Percentiles rank a stretch among this genome's conserved stretches.
These are phyloP conservation scores for Cornus suecica DNA, from an alignment of 148 eudicot species.

Conservation along the genomic window DNA sequence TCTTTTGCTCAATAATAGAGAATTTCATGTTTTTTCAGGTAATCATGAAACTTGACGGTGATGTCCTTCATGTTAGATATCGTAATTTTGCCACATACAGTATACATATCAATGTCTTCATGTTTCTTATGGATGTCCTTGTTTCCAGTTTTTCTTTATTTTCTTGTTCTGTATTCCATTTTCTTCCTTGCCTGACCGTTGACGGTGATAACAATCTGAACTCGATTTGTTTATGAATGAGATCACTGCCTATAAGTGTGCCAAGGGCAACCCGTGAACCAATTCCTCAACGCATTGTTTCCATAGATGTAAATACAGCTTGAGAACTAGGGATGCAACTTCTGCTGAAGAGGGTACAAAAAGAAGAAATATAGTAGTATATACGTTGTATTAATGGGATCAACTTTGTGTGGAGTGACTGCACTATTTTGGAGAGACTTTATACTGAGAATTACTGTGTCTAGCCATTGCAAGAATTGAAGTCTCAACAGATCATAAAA, in stretches of 20 bases:
- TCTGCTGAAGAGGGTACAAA: neutral
- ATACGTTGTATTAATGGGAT: neutral
- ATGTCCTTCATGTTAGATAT: no score
- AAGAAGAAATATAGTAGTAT: neutral
- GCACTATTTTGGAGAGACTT: neutral
- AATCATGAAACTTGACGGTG: no score
- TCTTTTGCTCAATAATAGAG: slow-evolving; percentile 3
- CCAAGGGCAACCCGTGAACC: neutral
- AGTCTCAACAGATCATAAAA: no score
- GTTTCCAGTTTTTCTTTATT: neutral
- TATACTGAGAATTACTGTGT: neutral
- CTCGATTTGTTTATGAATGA: neutral
- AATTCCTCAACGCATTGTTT: neutral
- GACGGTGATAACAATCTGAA: neutral
- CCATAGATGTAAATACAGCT: neutral
- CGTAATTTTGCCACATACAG: neutral
- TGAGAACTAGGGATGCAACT: neutral
- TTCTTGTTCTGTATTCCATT: no score
- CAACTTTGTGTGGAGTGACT: no score
- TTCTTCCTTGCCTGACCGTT: neutral
- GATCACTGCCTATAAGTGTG: neutral
- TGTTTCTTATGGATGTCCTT: neutral
- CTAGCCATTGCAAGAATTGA: no score
- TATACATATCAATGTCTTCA: neutral
- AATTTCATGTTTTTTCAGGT: no score